Evolutionary conservation across 163 green algal species (phyloP).

Genomic region (Scenedesmus sp.): DNA sequence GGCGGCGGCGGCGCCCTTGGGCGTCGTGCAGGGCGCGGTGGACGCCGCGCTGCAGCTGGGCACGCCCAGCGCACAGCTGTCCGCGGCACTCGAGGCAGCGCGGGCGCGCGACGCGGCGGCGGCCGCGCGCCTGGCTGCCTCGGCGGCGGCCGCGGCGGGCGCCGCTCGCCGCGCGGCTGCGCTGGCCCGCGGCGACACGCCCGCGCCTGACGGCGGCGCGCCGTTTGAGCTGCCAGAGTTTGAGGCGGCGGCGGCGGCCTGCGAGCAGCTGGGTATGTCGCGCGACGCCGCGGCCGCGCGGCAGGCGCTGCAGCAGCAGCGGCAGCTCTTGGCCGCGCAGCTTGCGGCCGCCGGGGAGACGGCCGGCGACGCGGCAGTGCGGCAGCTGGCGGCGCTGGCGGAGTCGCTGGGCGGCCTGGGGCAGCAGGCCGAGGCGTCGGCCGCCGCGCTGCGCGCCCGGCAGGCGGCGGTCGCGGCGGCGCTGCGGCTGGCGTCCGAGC

Average conservation of each 20-base stretch:
- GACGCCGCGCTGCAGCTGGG: slow-evolving; percentile 26
- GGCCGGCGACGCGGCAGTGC: background rate
- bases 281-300: slow-evolving; percentile 10
- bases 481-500: slow-evolving; percentile 1
- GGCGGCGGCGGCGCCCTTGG: background rate
- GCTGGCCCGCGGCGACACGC: too few relatives aligned
- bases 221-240: background rate
- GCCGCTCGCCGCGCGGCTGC: too few relatives aligned
- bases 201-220: too few relatives aligned
- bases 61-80: slow-evolving; percentile 10
- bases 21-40: slow-evolving; percentile 15
- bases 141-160: background rate
- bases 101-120: slow-evolving; percentile 11
- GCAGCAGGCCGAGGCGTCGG: background rate
- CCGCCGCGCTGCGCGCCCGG: background rate
- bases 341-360: background rate
- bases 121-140: background rate
- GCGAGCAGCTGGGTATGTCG: slow-evolving; percentile 14
- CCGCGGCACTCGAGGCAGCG: slow-evolving; percentile 16
- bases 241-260: slow-evolving; percentile 8
- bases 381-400: background rate
- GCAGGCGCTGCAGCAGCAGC: background rate
- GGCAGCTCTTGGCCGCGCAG: background rate
- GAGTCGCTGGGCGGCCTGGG: slow-evolving; percentile 1
- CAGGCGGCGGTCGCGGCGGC: background rate